These are phyloP conservation scores for Daldinia sp. DNA, from an alignment of 2,329 filamentous ascomycete genomes.

Conservation along the genomic window DNA sequence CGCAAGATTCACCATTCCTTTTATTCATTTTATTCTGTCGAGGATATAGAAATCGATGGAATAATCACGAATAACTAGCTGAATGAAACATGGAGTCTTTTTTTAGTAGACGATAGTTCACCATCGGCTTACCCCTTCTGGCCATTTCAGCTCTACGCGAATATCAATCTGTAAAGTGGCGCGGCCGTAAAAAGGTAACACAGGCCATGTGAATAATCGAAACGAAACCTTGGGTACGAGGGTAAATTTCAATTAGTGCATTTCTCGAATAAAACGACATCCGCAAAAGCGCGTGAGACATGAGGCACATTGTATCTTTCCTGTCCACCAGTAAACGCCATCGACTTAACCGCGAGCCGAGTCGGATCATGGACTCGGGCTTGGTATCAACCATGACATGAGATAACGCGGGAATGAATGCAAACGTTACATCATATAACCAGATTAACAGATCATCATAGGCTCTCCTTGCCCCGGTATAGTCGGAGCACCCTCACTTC, in stretches of 20 bases:
- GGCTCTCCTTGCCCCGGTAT: conserved; percentile 41
- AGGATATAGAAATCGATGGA: background rate
- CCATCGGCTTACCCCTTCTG: conserved; percentile 33
- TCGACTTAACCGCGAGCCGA: conserved; percentile 23
- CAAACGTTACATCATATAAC: conserved; percentile 8
- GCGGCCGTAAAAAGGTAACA: conserved; percentile 1
- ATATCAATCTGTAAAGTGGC: conserved; percentile 14
- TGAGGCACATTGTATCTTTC: conserved; percentile 33
- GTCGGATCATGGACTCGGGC: conserved; percentile 7
- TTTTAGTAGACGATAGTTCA: conserved; percentile 22
- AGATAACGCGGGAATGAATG: conserved; percentile 3
- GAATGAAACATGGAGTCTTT: conserved; percentile 20
- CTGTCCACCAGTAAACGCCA: conserved; percentile 31
- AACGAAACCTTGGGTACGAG: conserved; percentile 4
- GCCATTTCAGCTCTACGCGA: conserved; percentile 35
- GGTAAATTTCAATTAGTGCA: background rate
- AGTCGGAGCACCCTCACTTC: conserved; percentile 54
- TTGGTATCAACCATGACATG: conserved; percentile 13
- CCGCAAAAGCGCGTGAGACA: conserved; percentile 20
- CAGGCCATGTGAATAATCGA: conserved; percentile 1
- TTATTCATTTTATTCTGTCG: background rate
- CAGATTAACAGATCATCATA: conserved; percentile 46
- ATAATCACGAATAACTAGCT: conserved; percentile 16
- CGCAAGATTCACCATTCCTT: background rate
- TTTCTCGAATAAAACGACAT: conserved; percentile 8